Base-by-base conservation (phyloP, 2,329 filamentous ascomycete genomes). In the Xylariales sp. region DNA sequence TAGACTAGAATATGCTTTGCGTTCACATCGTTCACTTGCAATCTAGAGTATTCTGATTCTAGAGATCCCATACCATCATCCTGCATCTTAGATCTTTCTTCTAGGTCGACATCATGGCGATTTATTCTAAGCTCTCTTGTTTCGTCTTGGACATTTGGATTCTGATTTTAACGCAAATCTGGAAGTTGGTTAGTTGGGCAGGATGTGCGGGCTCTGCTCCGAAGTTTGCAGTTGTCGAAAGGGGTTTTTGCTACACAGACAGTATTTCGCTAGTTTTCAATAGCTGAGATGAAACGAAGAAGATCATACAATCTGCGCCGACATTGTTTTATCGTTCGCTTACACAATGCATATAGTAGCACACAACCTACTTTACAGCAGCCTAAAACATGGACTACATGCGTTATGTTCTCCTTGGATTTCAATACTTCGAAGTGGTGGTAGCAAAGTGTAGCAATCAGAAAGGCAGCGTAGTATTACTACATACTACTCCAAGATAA, bases 1-100 rank as follows among this genome's bases (percentile, higher is more conserved):
- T 69, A 65, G 66, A 64, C 60, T 70, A 67, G 65, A 72, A 67
- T 34, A 63, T 60, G 39, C 49, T 52, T 65, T 68, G 43, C 55
- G 49, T 68, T 57, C 9, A 32, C 32, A 55, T 65, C 48, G 39
- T 68, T 65, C 36, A 32, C 39, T 65, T 60, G 52, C 60, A 43
- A 61, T 59, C 57, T 64, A 46, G 52, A 70, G 49, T 52, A 48
- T 49, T 62, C 32, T 34, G 30, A 52, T 57, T 59, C 60, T 68
- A 65, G 65, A 66, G 59, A 62, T 53, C 62, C 16, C 28, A 54
- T 65, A 62, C 32, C 62, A 18, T 58, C 34, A 56, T 32, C 41
- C 39, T 66, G 41, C 64, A 69, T 69, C 62, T 48, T 69, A 70
- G 62, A 67, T 66, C 28, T 58, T 30, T 16, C 32, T 49, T 34